Base-by-base conservation (phyloP, 768 basidiomycete species). In the Mycena rosella region DNA sequence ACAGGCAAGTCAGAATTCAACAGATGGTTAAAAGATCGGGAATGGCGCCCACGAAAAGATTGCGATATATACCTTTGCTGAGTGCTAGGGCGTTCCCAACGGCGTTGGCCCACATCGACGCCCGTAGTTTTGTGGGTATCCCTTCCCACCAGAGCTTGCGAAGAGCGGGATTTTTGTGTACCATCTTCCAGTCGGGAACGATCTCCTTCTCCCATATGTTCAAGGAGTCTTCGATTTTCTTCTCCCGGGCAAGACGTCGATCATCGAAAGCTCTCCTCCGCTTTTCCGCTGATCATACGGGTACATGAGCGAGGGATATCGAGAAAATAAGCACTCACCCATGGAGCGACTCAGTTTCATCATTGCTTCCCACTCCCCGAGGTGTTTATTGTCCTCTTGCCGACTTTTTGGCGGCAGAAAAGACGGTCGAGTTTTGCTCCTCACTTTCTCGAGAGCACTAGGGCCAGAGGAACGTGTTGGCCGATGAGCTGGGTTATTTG, bases 281-380 rank as follows among this genome's bases (percentile, higher is more conserved):
- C 76, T 90, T 93, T 68, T 91, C 93, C 74, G 94, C 94, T 93
- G 14, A 24, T 40, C 70, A 45, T 73, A 63, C 22, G 53, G 18
- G 47, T n/a, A 9, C 1, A 38, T 54, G n/a, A 47, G 34, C 38
- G 2, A 24, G 17, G 10, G 7, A 69, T 42, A 32, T 62, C 14
- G 26, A 29, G 32, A 32, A 29, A 60, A 48, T 36, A 29, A 55
- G 13, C 13, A 79, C 85, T 75, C 66, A 95, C 95, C 94, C 70
- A 90, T 87, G 20, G 79, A 78, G 58, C 91, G 89, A 79, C 93
- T 95, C 49, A 83, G 88, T 69, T 88, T 89, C 91, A 96, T 94
- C 94, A 97, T 97, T 36, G 84, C 79, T 74, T 94, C 88, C 92
- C 95, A 96, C 75, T 92, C 92, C 5, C 90, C 87, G 75, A 95